phyloP scores from a whole-genome alignment of 2,329 filamentous ascomycete species.

The Paecilomyces dactylethromorphus region DNA sequence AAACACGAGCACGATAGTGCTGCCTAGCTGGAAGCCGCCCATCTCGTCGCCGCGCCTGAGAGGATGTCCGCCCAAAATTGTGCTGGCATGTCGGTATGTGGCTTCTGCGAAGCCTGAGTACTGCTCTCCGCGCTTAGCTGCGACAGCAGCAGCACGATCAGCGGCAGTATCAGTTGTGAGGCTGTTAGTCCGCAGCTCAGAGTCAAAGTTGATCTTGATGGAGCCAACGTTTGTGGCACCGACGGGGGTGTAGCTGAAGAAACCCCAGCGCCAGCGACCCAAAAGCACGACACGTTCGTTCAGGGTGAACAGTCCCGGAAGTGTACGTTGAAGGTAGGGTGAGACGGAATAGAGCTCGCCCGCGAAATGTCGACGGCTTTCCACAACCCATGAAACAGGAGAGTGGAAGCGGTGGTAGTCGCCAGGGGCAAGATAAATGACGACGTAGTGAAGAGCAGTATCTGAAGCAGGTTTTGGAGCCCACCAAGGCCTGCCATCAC shows the following conservation, averaged over 20 bases:
- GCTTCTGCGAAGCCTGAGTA: slow-evolving; percentile 93
- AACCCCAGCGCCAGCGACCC: slow-evolving; percentile 92
- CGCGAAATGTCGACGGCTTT: slow-evolving; percentile 91
- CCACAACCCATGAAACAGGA: slow-evolving; percentile 89
- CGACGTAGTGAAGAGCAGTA: slow-evolving; percentile 78
- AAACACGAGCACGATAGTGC: slow-evolving; percentile 91
- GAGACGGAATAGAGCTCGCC: slow-evolving; percentile 94
- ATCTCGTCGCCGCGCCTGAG: slow-evolving; percentile 88
- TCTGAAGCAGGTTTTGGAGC: slow-evolving; percentile 47
- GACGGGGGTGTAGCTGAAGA: slow-evolving; percentile 93
- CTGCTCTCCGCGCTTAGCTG: slow-evolving; percentile 66
- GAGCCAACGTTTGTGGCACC: slow-evolving; percentile 96
- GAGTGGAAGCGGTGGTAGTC: slow-evolving; percentile 99
- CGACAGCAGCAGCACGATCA: slow-evolving; percentile 75
- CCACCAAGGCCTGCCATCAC: slow-evolving; percentile 61
- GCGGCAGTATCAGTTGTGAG: slow-evolving; percentile 88
- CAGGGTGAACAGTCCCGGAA: slow-evolving; percentile 90
- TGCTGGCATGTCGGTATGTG: slow-evolving; percentile 72
- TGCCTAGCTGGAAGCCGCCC: slow-evolving; percentile 94
- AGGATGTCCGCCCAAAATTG: slow-evolving; percentile 73
- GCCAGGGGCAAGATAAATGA: slow-evolving; percentile 92
- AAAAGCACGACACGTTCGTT: slow-evolving; percentile 94
- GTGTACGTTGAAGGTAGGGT: slow-evolving; percentile 84
- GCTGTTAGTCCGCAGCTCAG: slow-evolving; percentile 86
- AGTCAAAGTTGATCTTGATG: slow-evolving; percentile 95